Evolutionary conservation across 768 basidiomycete species (phyloP).

Genomic region (Kwoniella pini): DNA sequence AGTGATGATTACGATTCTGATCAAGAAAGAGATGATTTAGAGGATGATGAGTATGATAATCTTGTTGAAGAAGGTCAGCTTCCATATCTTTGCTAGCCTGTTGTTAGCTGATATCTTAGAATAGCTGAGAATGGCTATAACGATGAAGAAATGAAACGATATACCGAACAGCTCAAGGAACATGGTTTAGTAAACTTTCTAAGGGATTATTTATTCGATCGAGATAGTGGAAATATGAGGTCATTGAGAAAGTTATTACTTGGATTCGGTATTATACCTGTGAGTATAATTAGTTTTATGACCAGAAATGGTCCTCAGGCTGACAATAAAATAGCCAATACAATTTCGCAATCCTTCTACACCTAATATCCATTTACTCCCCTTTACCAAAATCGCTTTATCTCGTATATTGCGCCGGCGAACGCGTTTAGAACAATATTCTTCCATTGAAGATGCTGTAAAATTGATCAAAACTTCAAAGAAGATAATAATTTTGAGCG

Average conservation of each 20-base stretch:
- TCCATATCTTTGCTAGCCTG: background rate
- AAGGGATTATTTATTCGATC: slow-evolving; percentile 28
- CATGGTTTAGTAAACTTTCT: slow-evolving; percentile 42
- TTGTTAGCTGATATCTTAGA: background rate
- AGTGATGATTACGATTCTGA: slow-evolving; percentile 45
- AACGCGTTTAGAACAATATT: slow-evolving; percentile 43
- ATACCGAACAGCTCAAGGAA: slow-evolving; percentile 37
- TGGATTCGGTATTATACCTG: slow-evolving; percentile 40
- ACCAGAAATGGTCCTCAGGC: background rate
- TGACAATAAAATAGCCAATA: background rate
- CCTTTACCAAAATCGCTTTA: slow-evolving; percentile 39
- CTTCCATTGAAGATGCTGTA: slow-evolving; percentile 52
- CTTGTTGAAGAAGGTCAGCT: slow-evolving; percentile 42
- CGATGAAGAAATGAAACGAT: slow-evolving; percentile 35
- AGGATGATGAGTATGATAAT: slow-evolving; percentile 37
- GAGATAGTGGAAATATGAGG: slow-evolving; percentile 9
- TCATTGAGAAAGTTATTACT: slow-evolving; percentile 41
- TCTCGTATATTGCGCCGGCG: slow-evolving; percentile 50
- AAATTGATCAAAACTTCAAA: slow-evolving; percentile 41
- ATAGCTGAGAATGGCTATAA: slow-evolving; percentile 43
- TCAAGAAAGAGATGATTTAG: slow-evolving; percentile 29
- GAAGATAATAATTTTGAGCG: slow-evolving; percentile 53
- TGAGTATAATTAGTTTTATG: too few species aligned
- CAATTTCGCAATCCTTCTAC: slow-evolving; percentile 29
- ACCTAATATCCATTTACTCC: slow-evolving; percentile 30